phyloP scores from a whole-genome alignment of 106 monocot species.

The Phalaenopsis equestris region DNA sequence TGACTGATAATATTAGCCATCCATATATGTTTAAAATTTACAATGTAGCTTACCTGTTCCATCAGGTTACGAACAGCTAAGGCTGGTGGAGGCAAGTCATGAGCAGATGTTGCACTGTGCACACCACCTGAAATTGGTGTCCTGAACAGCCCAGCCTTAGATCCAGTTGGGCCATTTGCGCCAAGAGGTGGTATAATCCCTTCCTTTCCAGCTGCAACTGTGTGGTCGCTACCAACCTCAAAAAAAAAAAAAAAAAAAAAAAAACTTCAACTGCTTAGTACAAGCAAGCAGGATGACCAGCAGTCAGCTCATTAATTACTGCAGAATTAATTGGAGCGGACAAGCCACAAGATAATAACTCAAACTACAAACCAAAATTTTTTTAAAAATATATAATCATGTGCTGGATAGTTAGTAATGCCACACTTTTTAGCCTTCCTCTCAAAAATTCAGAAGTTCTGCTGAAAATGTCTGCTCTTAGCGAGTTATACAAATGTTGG shows the following conservation, averaged over 20 bases:
- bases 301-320: background rate
- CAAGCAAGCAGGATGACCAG: background rate
- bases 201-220: slow-evolving; percentile 8
- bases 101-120: slow-evolving; percentile 88
- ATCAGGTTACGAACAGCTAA: slow-evolving; percentile 95
- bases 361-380: background rate
- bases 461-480: background rate
- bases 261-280: background rate
- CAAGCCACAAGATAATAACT: background rate
- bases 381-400: background rate
- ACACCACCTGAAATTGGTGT: slow-evolving; percentile 96
- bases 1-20: background rate
- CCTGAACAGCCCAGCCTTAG: slow-evolving; percentile 79
- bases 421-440: background rate
- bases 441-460: background rate
- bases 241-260: background rate
- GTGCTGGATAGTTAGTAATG: background rate
- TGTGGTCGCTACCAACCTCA: slow-evolving; percentile 11
- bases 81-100: slow-evolving; percentile 87
- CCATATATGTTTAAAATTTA: background rate
- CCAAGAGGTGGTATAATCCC: background rate
- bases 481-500: background rate
- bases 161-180: slow-evolving; percentile 46
- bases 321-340: background rate
- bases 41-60: slow-evolving; percentile 62